A percentile compares a stretch with the other conserved stretches of the same genome.
Conservation (phyloP, 2,329 filamentous ascomycete species). For the Leptographium galeiforme region DNA sequence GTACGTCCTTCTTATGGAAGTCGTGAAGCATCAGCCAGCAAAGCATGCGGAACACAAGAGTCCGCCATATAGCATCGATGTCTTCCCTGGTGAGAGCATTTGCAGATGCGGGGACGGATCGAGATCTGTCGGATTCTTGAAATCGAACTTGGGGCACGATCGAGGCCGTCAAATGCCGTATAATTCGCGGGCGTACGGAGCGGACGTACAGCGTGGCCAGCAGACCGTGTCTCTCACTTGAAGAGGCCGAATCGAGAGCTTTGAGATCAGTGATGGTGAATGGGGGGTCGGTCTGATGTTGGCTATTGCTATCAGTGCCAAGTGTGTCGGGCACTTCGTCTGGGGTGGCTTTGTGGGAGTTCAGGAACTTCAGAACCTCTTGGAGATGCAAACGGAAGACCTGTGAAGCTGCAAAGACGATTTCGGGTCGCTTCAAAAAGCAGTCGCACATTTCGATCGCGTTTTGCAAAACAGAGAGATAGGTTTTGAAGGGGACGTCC, state of each 20-base stretch:
- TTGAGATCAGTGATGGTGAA: constrained; percentile 19
- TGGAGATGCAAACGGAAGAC: constrained; percentile 37
- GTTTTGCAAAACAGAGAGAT: constrained; percentile 18
- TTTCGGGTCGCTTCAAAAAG: constrained; percentile 16
- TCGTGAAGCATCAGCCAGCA: constrained; percentile 46
- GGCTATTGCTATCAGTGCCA: constrained; percentile 15
- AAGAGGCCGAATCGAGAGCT: constrained; percentile 30
- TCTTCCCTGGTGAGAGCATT: background rate
- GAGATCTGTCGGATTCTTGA: too few species aligned
- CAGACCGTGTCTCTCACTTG: constrained; percentile 32
- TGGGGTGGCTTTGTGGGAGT: constrained; percentile 11
- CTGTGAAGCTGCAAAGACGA: constrained; percentile 26
- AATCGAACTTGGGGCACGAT: too few species aligned
- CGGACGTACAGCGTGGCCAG: constrained; percentile 41
- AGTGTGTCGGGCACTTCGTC: background rate
- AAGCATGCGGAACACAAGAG: constrained; percentile 43
- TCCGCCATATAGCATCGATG: constrained; percentile 35
- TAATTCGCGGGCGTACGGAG: constrained; percentile 18
- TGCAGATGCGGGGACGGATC: too few species aligned
- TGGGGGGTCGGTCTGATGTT: background rate
- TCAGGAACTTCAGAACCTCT: constrained; percentile 32
- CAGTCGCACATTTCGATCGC: constrained; percentile 29
- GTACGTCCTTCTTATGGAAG: constrained; percentile 40
- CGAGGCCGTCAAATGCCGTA: background rate
- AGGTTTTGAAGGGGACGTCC: background rate